These are phyloP conservation scores for Primulina eburnea DNA, from an alignment of 257 asterid genomes.

Conservation along the genomic window DNA sequence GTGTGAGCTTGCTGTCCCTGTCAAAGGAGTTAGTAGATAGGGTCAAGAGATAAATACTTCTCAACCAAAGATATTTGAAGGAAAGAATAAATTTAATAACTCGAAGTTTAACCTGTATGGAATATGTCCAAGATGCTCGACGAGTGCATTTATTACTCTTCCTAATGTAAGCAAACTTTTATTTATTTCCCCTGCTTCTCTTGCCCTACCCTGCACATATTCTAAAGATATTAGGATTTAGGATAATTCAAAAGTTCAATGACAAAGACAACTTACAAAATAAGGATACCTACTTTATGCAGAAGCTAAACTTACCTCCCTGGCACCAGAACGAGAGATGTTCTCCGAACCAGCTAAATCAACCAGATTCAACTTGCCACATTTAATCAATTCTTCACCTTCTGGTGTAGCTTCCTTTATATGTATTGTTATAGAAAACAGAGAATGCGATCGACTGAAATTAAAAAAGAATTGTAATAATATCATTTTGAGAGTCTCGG, in stretches of 20 bases:
- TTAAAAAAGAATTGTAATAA: slow-evolving; percentile 21
- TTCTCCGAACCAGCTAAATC: slow-evolving; percentile 94
- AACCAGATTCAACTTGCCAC: slow-evolving; percentile 87
- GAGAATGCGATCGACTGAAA: slow-evolving; percentile 91
- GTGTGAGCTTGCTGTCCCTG: slow-evolving; percentile 90
- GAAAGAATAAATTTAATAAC: background rate
- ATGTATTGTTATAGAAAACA: slow-evolving; percentile 83
- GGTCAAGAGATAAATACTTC: slow-evolving; percentile 1
- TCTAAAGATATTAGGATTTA: background rate
- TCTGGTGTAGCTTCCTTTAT: slow-evolving; percentile 90
- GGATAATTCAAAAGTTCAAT: background rate
- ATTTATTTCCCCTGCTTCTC: slow-evolving; percentile 94
- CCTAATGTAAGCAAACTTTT: slow-evolving; percentile 90
- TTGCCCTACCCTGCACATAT: slow-evolving; percentile 67
- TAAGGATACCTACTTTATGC: slow-evolving; percentile 4
- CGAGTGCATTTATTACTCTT: slow-evolving; percentile 43
- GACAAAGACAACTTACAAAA: background rate
- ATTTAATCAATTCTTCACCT: slow-evolving; percentile 86
- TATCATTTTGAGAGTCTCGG: background rate
- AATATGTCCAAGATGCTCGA: slow-evolving; percentile 66
- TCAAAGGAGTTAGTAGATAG: slow-evolving; percentile 14
- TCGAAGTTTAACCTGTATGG: slow-evolving; percentile 62
- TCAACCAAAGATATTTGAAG: slow-evolving; percentile 4
- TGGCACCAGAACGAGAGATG: slow-evolving; percentile 89
- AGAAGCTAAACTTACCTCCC: slow-evolving; percentile 55